Base-by-base conservation (phyloP, 768 basidiomycete species). In the Kwoniella shandongensis region DNA sequence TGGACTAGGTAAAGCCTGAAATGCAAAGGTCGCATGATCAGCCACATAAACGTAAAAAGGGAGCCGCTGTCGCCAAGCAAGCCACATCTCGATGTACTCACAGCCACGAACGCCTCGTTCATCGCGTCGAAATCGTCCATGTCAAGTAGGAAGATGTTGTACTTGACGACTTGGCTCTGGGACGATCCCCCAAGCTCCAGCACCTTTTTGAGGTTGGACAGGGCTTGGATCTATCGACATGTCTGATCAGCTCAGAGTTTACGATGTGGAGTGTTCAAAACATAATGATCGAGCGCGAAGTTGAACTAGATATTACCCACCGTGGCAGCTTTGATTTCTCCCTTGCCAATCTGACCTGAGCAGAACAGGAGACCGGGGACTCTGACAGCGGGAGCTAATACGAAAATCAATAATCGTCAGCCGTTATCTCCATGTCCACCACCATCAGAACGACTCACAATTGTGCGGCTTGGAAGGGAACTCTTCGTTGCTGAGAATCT, bases 401-500 rank as follows among this genome's bases (percentile, higher is more conserved):
- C n/a, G 10, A 3, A 25, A n/a, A 15, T 7, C 18, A 12, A 4
- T 22, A 2, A 4, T n/a, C 4, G n/a, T 51, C 49, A 44, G 52
- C 20, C 23, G 4, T 3, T 22, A 23, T 6, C 13, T 22, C 11
- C 22, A 12, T 7, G 50, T n/a, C n/a, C 35, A 41, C n/a, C 17
- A 20, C 13, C 13, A 38, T 4, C 2, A n/a, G 41, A 5, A 42
- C 10, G 35, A 62, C 62, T 35, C n/a, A 69, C 70, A 63, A 50
- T 69, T 69, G 61, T 72, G 70, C 15, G 70, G 70, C 54, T 72
- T 72, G 48, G 57, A 39, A 30, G 70, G 70, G 59, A 69, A 69
- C 41, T 69, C 62, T n/a, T 65, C 66, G 59, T 36, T 61, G 35
- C 51, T 58, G 56, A 72, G 65, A 47, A 69, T 51, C 57, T 67